Evolutionary conservation across 805 yeast species (phyloP).

Genomic region (Komagataella kurtzmanii): DNA sequence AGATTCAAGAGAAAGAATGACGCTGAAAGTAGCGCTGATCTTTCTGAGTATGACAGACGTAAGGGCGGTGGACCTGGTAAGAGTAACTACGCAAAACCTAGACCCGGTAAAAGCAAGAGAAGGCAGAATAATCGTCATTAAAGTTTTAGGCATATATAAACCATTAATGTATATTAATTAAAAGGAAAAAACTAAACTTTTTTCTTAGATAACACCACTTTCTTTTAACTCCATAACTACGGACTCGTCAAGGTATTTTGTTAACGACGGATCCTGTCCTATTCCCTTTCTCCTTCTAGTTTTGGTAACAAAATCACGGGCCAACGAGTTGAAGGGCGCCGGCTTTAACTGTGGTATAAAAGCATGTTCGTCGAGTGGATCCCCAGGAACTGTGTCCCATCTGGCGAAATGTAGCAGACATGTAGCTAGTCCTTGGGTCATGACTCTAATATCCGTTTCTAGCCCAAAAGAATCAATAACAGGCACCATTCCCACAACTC

Average conservation of each 20-base stretch:
- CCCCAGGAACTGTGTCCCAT: conserved; percentile 83
- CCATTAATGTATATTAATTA: conserved; percentile 1
- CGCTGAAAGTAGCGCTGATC: conserved; percentile 56
- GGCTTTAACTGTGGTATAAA: conserved; percentile 61
- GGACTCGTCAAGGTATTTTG: conserved; percentile 53
- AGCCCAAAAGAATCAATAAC: conserved; percentile 85
- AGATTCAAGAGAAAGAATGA: conserved; percentile 62
- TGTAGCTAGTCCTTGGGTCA: conserved; percentile 69
- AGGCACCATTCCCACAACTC: conserved; percentile 56
- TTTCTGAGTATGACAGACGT: conserved; percentile 39
- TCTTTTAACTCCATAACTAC: conserved; percentile 39
- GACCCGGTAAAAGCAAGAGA: conserved; percentile 49
- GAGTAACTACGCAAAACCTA: conserved; percentile 11
- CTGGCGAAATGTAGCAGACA: conserved; percentile 49
- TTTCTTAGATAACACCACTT: conserved; percentile 23
- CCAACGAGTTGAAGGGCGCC: conserved; percentile 54
- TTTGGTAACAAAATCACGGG: conserved; percentile 82
- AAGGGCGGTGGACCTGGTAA: conserved; percentile 36
- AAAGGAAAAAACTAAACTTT: neutral
- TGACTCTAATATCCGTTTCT: conserved; percentile 71
- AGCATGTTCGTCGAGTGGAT: conserved; percentile 64
- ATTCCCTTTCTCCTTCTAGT: conserved; percentile 84
- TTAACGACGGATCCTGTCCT: conserved; percentile 54
- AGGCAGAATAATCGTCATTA: conserved; percentile 11
- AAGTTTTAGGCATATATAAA: conserved; percentile 4